Evolutionary conservation across 306 rosid genomes (phyloP).

Genomic region (Lathyrus aphaca): DNA sequence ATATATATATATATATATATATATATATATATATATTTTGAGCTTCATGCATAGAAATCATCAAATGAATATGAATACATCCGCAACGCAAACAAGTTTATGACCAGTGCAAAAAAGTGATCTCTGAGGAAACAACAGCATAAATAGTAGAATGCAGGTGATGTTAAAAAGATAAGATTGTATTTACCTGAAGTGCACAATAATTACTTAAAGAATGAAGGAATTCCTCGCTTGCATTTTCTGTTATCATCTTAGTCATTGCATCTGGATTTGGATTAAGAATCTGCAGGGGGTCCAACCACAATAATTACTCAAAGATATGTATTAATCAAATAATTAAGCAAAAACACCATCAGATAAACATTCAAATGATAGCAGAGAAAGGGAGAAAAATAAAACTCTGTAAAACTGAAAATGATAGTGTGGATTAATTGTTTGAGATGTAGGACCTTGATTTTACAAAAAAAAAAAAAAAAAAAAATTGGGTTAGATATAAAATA

Average conservation of each 20-base stretch:
- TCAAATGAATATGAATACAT: constrained; percentile 27
- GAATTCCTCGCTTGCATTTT: constrained; percentile 98
- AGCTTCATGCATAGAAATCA: constrained; percentile 28
- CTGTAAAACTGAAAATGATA: too few relatives aligned
- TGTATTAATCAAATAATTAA: constrained; percentile 29
- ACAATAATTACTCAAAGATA: constrained; percentile 13
- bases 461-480: too few relatives aligned
- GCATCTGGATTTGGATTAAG: constrained; percentile 99
- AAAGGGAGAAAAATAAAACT: too few relatives aligned
- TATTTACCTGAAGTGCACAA: constrained; percentile 95
- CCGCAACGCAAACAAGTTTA: neutral
- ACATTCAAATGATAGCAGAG: too few relatives aligned
- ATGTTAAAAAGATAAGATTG: constrained; percentile 25
- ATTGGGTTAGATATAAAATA: too few relatives aligned
- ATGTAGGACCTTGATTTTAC: too few relatives aligned
- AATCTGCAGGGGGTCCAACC: constrained; percentile 62
- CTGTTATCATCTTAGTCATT: constrained; percentile 97
- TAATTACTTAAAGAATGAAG: constrained; percentile 87
- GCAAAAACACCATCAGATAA: too few relatives aligned
- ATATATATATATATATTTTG: constrained; percentile 8
- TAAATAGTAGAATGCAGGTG: constrained; percentile 19
- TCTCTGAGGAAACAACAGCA: constrained; percentile 15
- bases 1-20: constrained; percentile 3
- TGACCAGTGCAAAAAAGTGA: constrained; percentile 15
- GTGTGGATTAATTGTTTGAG: too few relatives aligned